Evolutionary conservation across 2,329 filamentous ascomycete genomes (phyloP).

Genomic region (Chalara sp.): DNA sequence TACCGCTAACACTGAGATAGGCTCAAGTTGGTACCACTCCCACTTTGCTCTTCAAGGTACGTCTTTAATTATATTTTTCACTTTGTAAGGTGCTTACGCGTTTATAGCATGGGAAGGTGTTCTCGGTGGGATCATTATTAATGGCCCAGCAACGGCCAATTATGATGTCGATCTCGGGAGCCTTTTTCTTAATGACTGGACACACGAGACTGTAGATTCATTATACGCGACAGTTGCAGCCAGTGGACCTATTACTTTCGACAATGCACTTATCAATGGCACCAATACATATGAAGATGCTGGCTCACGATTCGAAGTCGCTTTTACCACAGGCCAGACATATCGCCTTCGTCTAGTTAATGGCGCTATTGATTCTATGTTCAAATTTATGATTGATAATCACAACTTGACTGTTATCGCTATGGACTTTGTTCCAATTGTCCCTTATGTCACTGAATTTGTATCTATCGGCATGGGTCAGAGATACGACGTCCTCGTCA

Average conservation of each 20-base stretch:
- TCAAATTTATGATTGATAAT: slow-evolving; percentile 40
- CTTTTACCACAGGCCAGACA: slow-evolving; percentile 30
- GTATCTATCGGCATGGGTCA: slow-evolving; percentile 52
- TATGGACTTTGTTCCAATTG: slow-evolving; percentile 45
- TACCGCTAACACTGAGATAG: too few relatives aligned
- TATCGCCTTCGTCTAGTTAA: slow-evolving; percentile 42
- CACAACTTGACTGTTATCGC: slow-evolving; percentile 53
- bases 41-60: not conserved
- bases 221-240: slow-evolving; percentile 13
- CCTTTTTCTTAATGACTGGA: slow-evolving; percentile 24
- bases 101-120: too few relatives aligned
- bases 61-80: too few relatives aligned
- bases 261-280: slow-evolving; percentile 20
- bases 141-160: slow-evolving; percentile 48
- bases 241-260: slow-evolving; percentile 3
- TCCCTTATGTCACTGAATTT: slow-evolving; percentile 29
- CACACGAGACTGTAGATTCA: slow-evolving; percentile 14
- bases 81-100: too few relatives aligned
- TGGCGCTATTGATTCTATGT: slow-evolving; percentile 32
- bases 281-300: slow-evolving; percentile 8
- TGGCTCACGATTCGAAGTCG: slow-evolving; percentile 20
- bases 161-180: slow-evolving; percentile 42
- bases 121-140: slow-evolving; percentile 51
- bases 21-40: not conserved
- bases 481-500: slow-evolving; percentile 35